Percentiles rank a stretch among this genome's conserved stretches.
Conservation (phyloP, 345 rosid genomes). For the Eucalyptus curtisii region DNA sequence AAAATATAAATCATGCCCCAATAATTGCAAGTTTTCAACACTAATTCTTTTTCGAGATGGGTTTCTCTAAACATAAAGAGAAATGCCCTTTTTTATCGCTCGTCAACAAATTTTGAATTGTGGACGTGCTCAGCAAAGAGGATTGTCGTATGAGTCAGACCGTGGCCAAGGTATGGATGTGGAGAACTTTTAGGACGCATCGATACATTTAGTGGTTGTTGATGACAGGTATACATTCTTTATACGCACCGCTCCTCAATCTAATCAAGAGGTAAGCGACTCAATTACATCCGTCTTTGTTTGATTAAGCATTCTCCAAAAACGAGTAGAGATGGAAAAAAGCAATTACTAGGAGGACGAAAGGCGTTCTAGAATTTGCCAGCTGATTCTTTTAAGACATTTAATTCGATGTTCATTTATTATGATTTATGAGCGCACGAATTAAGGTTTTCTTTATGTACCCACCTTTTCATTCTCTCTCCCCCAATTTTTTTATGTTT, state of each 20-base stretch:
- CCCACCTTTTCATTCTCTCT: background rate
- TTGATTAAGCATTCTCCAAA: background rate
- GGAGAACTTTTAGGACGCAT: background rate
- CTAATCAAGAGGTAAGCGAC: background rate
- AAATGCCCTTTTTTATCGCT: background rate
- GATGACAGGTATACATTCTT: rapidly evolving
- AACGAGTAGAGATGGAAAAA: background rate
- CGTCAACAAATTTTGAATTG: background rate
- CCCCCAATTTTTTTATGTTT: background rate
- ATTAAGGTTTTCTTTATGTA: background rate
- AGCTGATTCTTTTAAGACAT: background rate
- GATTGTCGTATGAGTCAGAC: background rate
- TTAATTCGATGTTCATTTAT: background rate
- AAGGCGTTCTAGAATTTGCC: background rate
- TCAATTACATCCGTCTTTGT: background rate
- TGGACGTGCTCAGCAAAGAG: background rate
- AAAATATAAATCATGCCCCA: no score
- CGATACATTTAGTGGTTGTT: rapidly evolving
- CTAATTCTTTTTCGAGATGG: no score
- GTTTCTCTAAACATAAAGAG: background rate
- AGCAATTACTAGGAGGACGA: background rate
- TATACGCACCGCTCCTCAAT: rapidly evolving
- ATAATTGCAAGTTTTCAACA: no score
- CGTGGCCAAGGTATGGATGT: background rate
- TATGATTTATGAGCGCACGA: background rate